Evolutionary conservation across 1,284 basidiomycete species (phyloP), one percentile per base, ranked within the genome.

Genomic region (Rhodotorula glutinis): DNA sequence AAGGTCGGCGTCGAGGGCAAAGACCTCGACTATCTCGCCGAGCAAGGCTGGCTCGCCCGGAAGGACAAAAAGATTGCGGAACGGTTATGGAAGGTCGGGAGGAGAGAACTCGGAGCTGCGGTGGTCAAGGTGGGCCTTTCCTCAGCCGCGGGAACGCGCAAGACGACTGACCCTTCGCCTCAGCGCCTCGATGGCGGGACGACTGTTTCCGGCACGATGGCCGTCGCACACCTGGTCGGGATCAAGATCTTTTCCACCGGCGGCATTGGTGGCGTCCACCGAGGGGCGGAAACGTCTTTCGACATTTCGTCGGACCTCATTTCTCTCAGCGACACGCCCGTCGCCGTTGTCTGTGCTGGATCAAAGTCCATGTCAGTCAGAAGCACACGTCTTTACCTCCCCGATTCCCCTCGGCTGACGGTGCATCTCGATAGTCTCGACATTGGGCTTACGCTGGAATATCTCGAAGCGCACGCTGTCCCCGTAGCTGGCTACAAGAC

Each of bases 401-500:
- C n/a, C n/a, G n/a, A n/a, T n/a, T n/a, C n/a, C n/a, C n/a, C n/a
- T n/a, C n/a, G n/a, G 25, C 27, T 11, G 27, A 52, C 7, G 11
- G 16, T 8, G 7, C 10, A 13, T 8, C 53, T n/a, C 13, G 11
- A n/a, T 23, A 47, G 46, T 72, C 80, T 99, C 60, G 95, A 98
- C 79, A 94, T 98, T 69, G 90, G 90, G 62, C 77, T 82, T 74
- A 98, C 96, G 14, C 83, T 99, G 53, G 96, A 99, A 80, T 95
- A 94, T 76, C 85, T 99, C 71, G 96, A 99, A 85, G 97, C 96
- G 0, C 85, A 94, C 57, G 96, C 96, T 10, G 92, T 98, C 8
- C 91, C 92, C 3, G 93, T 97, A 0, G 79, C 93, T 5, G 86
- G 91, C 0, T 95, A 91, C 76, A 86, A 86, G 11, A 78, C 85